These are phyloP conservation scores for Astrocystis sublimbata DNA, from an alignment of 495 filamentous ascomycete species.

Conservation along the genomic window DNA sequence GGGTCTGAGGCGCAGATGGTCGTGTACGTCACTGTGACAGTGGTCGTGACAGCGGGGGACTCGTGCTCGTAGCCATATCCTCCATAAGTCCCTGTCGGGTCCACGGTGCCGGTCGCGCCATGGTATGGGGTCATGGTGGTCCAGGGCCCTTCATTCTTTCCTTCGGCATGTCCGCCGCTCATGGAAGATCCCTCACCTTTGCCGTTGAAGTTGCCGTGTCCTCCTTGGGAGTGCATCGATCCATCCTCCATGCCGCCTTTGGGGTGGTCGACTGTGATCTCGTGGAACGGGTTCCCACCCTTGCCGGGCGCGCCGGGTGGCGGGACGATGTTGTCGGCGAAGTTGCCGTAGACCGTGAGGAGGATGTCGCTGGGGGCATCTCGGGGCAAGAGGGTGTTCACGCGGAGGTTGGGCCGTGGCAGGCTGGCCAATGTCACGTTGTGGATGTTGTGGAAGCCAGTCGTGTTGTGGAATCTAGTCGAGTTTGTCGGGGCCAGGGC, in stretches of 20 bases:
- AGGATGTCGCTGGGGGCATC: neutral
- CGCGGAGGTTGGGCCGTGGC: neutral
- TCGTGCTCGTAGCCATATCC: no score
- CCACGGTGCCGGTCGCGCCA: no score
- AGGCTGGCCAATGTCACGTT: neutral
- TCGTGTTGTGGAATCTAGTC: neutral
- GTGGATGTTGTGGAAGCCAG: neutral
- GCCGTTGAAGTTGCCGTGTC: no score
- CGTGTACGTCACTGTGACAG: slow-evolving; percentile 28
- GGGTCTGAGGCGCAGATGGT: slow-evolving; percentile 33
- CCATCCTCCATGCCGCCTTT: no score
- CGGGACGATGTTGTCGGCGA: slow-evolving; percentile 11
- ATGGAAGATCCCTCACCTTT: no score
- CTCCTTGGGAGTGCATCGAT: no score
- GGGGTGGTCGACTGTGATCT: no score
- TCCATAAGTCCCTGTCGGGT: no score
- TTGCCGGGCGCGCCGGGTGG: slow-evolving; percentile 22
- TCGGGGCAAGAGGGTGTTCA: neutral
- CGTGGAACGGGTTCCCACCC: slow-evolving; percentile 14
- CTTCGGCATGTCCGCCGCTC: no score
- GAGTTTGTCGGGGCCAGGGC: neutral
- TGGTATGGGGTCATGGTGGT: no score
- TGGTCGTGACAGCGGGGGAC: slow-evolving; percentile 12
- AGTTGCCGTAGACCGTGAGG: slow-evolving; percentile 26
- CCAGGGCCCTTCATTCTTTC: no score